phyloP scores from a whole-genome alignment of 352 stramenopile species.

The Pythium myriotylum region DNA sequence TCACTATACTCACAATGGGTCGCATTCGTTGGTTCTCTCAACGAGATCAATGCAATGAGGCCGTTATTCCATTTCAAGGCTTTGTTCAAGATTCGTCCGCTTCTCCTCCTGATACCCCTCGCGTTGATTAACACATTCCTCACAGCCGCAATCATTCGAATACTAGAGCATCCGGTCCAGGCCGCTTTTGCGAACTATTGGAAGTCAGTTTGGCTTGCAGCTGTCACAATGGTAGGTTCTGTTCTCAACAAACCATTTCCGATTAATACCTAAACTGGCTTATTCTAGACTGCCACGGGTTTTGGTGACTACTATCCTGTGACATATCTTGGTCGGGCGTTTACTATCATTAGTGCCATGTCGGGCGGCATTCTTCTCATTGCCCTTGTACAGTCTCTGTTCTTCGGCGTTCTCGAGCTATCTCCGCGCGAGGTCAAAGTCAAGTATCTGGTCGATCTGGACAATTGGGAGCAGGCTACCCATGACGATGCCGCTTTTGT shows the following conservation, averaged over 20 bases:
- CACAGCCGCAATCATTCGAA: slow-evolving; percentile 70
- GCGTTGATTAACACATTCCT: slow-evolving; percentile 60
- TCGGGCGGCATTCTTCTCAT: slow-evolving; percentile 72
- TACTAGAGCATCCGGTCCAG: slow-evolving; percentile 69
- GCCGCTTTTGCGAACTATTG: slow-evolving; percentile 68
- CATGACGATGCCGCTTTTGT: slow-evolving; percentile 43
- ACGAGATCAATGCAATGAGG: slow-evolving; percentile 78
- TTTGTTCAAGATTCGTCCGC: slow-evolving; percentile 70
- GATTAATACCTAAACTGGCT: background rate
- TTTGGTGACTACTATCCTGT: slow-evolving; percentile 77
- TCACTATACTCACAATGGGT: slow-evolving; percentile 78
- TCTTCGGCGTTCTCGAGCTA: slow-evolving; percentile 76
- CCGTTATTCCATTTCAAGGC: slow-evolving; percentile 83
- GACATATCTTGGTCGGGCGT: slow-evolving; percentile 61
- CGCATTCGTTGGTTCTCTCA: slow-evolving; percentile 66
- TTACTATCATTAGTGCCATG: slow-evolving; percentile 66
- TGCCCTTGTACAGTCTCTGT: slow-evolving; percentile 73
- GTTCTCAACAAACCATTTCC: background rate
- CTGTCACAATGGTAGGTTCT: slow-evolving; percentile 61
- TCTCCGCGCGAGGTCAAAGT: slow-evolving; percentile 63
- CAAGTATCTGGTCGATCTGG: slow-evolving; percentile 67
- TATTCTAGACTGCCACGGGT: slow-evolving; percentile 56
- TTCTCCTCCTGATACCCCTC: slow-evolving; percentile 62
- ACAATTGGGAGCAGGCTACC: slow-evolving; percentile 53
- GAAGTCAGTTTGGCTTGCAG: slow-evolving; percentile 71